Evolutionary conservation across 192 early-diverging fungal genomes (phyloP).

Genomic region (Linderina pennispora): DNA sequence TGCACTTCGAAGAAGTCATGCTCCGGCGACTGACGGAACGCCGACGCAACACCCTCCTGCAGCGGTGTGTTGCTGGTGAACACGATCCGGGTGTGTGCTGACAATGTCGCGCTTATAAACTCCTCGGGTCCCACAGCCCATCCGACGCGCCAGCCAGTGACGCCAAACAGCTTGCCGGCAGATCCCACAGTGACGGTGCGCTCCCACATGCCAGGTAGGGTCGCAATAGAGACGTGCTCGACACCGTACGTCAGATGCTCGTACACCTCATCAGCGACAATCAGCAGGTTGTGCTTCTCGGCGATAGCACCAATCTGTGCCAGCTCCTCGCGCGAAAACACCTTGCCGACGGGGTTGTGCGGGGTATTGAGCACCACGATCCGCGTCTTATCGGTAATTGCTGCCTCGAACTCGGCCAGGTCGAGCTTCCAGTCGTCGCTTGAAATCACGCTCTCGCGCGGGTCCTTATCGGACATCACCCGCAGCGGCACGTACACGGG

Average conservation of each 20-base stretch:
- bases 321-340: constrained; percentile 71
- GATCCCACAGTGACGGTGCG: constrained; percentile 91
- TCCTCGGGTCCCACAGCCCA: constrained; percentile 79
- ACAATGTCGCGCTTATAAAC: constrained; percentile 65
- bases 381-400: constrained; percentile 72
- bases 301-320: constrained; percentile 70
- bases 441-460: constrained; percentile 49
- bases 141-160: constrained; percentile 96
- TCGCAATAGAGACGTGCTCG: constrained; percentile 69
- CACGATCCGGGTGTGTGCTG: constrained; percentile 85
- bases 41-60: constrained; percentile 76
- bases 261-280: constrained; percentile 92
- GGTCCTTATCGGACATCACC: constrained; percentile 43
- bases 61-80: constrained; percentile 87
- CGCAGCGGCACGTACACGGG: constrained; percentile 83
- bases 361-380: constrained; percentile 93
- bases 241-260: constrained; percentile 86
- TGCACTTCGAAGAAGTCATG: constrained; percentile 67
- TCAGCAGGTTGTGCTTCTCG: constrained; percentile 73
- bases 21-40: constrained; percentile 57
- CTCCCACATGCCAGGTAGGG: constrained; percentile 82
- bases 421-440: constrained; percentile 87
- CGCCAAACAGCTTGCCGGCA: constrained; percentile 91
- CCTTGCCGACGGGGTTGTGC: constrained; percentile 90
- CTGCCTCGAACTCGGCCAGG: constrained; percentile 66